Evolutionary conservation across 2,329 filamentous ascomycete genomes (phyloP).

Genomic region (Botrytis fragariae): DNA sequence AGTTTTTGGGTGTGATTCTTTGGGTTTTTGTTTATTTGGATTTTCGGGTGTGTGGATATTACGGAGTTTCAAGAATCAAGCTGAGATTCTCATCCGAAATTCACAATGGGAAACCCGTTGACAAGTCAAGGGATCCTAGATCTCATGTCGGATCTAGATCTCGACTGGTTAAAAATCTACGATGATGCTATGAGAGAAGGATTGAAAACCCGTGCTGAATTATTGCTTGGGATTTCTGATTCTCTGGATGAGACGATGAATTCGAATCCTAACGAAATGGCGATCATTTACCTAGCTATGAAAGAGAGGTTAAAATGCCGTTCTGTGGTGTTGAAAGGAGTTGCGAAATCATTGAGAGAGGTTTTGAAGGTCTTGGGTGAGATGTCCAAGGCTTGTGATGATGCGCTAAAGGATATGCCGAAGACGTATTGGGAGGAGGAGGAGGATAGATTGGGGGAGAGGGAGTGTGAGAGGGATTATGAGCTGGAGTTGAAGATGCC

Average conservation of each 20-base stretch:
- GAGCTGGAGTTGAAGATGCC: not conserved
- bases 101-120: not conserved
- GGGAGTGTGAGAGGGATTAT: not conserved
- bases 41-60: too few relatives aligned
- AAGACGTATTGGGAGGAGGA: not conserved
- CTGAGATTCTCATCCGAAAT: rapidly evolving
- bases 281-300: not conserved
- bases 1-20: too few relatives aligned
- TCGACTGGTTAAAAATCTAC: not conserved
- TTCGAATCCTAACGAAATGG: not conserved
- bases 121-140: rapidly evolving
- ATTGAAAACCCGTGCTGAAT: not conserved
- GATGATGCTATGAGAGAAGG: not conserved
- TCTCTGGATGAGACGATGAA: not conserved
- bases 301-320: not conserved
- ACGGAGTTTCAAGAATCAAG: too few relatives aligned
- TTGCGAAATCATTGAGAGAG: not conserved
- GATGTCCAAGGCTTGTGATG: not conserved
- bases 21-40: too few relatives aligned
- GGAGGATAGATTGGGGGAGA: not conserved
- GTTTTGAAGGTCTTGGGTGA: not conserved
- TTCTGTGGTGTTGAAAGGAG: not conserved
- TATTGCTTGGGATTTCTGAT: not conserved
- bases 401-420: not conserved
- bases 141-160: not conserved